Conservation (phyloP, 2,329 filamentous ascomycete species). For the Beauveria brongniartii region DNA sequence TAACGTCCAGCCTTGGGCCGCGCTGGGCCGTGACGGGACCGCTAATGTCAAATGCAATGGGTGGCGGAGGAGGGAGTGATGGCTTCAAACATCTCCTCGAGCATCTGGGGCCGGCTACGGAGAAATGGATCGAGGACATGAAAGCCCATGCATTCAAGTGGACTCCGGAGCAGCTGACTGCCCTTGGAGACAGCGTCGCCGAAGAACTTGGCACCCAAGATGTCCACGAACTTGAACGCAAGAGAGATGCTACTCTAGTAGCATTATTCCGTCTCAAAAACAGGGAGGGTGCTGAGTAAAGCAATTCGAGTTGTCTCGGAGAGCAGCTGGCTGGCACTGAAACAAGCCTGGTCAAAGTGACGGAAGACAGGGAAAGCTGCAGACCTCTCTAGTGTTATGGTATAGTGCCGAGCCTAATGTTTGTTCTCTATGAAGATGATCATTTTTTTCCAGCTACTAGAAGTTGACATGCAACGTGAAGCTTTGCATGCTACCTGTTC, state of each 20-base stretch:
- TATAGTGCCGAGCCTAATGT: background rate
- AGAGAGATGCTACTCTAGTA: background rate
- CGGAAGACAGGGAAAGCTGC: background rate
- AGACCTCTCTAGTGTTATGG: background rate
- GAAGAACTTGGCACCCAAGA: background rate
- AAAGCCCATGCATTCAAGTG: background rate
- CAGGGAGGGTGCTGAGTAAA: background rate
- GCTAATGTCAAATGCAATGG: constrained; percentile 12
- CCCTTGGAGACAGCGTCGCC: background rate
- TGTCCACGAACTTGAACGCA: background rate
- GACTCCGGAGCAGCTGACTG: background rate
- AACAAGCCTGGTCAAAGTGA: background rate
- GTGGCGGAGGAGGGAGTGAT: constrained; percentile 16
- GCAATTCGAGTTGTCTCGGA: background rate
- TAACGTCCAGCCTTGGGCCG: constrained; percentile 13
- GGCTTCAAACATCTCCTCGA: constrained; percentile 15
- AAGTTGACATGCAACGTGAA: background rate
- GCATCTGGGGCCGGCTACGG: constrained; percentile 12
- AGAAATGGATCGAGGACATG: constrained; percentile 11
- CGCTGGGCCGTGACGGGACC: constrained; percentile 17
- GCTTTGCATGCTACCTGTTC: background rate
- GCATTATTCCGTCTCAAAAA: background rate
- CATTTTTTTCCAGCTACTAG: background rate
- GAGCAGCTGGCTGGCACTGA: background rate
- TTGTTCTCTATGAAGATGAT: background rate